These are phyloP conservation scores for Malania oleifera DNA, from an alignment of 164 flowering plant genomes.

Conservation along the genomic window DNA sequence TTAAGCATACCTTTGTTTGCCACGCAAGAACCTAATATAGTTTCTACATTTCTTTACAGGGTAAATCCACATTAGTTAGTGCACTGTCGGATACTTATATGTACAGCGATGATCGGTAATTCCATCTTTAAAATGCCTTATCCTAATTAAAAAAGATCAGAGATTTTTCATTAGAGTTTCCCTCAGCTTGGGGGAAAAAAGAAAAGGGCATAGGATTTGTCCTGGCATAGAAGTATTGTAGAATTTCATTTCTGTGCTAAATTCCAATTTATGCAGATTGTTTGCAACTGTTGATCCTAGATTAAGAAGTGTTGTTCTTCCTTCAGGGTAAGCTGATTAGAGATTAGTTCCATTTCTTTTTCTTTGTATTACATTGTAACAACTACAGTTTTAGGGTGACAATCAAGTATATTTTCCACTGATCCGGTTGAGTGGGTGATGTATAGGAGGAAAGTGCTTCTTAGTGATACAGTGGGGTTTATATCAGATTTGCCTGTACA, in stretches of 20 bases:
- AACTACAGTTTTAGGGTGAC: neutral
- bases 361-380: neutral
- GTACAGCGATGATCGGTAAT: conserved; percentile 78
- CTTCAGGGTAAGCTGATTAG: conserved; percentile 71
- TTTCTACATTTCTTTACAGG: conserved; percentile 36
- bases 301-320: conserved; percentile 72
- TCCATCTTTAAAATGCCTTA: neutral
- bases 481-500: conserved; percentile 96
- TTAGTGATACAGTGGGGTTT: conserved; percentile 97
- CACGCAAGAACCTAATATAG: neutral
- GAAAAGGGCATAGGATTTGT: neutral
- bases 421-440: conserved; percentile 7
- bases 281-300: conserved; percentile 97
- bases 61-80: conserved; percentile 86
- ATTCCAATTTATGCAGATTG: conserved; percentile 47
- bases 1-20: neutral
- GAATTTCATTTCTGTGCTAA: neutral
- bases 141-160: neutral
- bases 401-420: neutral
- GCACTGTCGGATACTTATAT: conserved; percentile 70
- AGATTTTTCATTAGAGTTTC: neutral
- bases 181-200: neutral
- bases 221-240: too few relatives aligned
- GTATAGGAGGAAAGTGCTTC: conserved; percentile 80
- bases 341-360: neutral